phyloP scores from a whole-genome alignment of 2,329 filamentous ascomycete genomes.

The Lachnellula hyalina region DNA sequence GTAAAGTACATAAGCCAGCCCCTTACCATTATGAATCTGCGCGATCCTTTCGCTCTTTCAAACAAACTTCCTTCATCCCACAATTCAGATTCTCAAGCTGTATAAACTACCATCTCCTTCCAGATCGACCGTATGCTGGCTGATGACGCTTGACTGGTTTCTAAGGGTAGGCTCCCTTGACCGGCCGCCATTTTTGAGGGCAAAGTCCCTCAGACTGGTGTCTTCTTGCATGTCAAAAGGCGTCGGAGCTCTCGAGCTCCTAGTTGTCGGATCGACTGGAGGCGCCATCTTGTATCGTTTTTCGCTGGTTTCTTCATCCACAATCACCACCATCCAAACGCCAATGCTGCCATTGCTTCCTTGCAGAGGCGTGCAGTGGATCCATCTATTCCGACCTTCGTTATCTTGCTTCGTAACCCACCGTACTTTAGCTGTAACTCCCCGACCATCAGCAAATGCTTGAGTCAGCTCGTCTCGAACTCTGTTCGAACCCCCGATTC shows the following conservation, averaged over 20 bases:
- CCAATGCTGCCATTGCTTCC: conserved; percentile 63
- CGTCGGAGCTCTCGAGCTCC: conserved; percentile 9
- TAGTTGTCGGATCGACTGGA: conserved; percentile 28
- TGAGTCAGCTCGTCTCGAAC: conserved; percentile 44
- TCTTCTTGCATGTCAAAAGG: conserved; percentile 11
- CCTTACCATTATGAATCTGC: not conserved
- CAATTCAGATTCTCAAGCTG: conserved; percentile 19
- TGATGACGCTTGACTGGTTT: conserved; percentile 4
- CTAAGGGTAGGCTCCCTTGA: not conserved
- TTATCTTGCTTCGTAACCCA: conserved; percentile 53
- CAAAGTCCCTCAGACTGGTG: conserved; percentile 24
- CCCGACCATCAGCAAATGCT: conserved; percentile 63
- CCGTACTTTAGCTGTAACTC: conserved; percentile 68
- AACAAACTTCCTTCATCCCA: not conserved
- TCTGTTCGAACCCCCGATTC: conserved; percentile 45
- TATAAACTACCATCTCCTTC: conserved; percentile 22
- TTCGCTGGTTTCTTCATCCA: conserved; percentile 51
- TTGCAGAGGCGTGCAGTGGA: conserved; percentile 69
- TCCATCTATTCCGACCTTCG: conserved; percentile 62
- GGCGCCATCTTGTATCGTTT: conserved; percentile 26
- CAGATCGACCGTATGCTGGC: not conserved
- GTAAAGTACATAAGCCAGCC: conserved; percentile 1
- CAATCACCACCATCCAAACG: conserved; percentile 73
- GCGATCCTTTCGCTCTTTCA: no score
- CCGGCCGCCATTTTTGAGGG: conserved; percentile 11